phyloP scores from a whole-genome alignment of 345 rosid genomes.

The Rhodamnia argentea region DNA sequence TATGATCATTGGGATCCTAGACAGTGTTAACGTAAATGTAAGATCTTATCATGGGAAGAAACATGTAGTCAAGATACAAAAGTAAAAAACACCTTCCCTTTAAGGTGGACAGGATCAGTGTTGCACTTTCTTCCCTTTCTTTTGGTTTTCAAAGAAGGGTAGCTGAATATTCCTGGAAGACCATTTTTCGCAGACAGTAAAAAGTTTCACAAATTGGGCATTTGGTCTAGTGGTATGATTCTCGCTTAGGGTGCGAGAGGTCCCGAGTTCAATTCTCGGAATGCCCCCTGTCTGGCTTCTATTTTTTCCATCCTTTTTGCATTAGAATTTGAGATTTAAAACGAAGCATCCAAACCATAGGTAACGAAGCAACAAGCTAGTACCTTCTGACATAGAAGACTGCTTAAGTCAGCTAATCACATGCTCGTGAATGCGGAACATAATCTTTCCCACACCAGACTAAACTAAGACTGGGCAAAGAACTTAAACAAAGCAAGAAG shows the following conservation, averaged over 20 bases:
- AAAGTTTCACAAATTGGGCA: constrained; percentile 18
- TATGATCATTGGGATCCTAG: neutral
- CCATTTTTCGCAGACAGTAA: neutral
- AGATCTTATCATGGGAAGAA: neutral
- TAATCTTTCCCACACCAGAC: neutral
- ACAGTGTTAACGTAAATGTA: neutral
- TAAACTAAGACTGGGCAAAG: neutral
- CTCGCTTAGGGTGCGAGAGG: constrained; percentile 94
- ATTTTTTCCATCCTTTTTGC: neutral
- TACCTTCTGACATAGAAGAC: too few species aligned
- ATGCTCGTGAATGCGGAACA: too few species aligned
- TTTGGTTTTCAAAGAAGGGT: neutral
- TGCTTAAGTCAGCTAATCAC: too few species aligned
- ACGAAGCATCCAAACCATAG: neutral
- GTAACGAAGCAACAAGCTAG: too few species aligned
- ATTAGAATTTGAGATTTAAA: neutral
- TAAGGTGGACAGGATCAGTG: neutral
- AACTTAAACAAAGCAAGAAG: neutral
- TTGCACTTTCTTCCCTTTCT: neutral
- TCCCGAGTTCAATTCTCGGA: constrained; percentile 80
- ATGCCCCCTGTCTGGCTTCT: constrained; percentile 10
- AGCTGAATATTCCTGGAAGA: neutral
- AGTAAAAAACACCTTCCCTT: neutral
- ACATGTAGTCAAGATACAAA: neutral
- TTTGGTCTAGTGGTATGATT: constrained; percentile 92